phyloP scores from a whole-genome alignment of 768 basidiomycete species.

The Macrolepiota fuliginosa region DNA sequence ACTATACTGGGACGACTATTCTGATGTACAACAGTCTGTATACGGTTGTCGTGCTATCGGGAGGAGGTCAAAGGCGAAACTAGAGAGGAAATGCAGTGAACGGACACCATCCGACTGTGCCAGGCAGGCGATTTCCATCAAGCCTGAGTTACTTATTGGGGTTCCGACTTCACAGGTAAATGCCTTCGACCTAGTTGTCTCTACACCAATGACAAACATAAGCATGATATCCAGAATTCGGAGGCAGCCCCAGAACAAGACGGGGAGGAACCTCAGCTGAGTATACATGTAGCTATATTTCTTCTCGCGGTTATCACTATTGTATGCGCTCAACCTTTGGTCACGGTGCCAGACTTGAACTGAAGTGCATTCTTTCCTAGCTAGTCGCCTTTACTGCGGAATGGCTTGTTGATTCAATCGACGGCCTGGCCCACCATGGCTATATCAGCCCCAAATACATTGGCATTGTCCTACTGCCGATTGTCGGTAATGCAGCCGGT shows the following conservation, averaged over 20 bases:
- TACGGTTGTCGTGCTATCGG: conserved; percentile 31
- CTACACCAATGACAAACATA: too few relatives aligned
- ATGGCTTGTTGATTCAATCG: conserved; percentile 79
- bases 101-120: too few relatives aligned
- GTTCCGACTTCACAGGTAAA: neutral
- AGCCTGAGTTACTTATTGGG: too few relatives aligned
- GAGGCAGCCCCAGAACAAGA: conserved; percentile 35
- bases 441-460: conserved; percentile 77
- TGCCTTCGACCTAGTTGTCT: too few relatives aligned
- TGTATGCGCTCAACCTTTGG: conserved; percentile 41
- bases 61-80: conserved; percentile 17
- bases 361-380: conserved; percentile 33
- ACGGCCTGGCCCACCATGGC: conserved; percentile 59
- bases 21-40: conserved; percentile 31
- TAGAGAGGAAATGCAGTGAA: conserved; percentile 8
- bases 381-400: conserved; percentile 64
- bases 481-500: conserved; percentile 87
- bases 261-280: conserved; percentile 53
- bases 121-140: too few relatives aligned
- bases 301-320: conserved; percentile 62
- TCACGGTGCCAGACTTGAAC: neutral
- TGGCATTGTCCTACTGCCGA: conserved; percentile 81
- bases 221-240: conserved; percentile 1
- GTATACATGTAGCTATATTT: conserved; percentile 47
- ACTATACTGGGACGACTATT: conserved; percentile 58